phyloP scores from a whole-genome alignment of 495 filamentous ascomycete species.

The Penicillium steckii region DNA sequence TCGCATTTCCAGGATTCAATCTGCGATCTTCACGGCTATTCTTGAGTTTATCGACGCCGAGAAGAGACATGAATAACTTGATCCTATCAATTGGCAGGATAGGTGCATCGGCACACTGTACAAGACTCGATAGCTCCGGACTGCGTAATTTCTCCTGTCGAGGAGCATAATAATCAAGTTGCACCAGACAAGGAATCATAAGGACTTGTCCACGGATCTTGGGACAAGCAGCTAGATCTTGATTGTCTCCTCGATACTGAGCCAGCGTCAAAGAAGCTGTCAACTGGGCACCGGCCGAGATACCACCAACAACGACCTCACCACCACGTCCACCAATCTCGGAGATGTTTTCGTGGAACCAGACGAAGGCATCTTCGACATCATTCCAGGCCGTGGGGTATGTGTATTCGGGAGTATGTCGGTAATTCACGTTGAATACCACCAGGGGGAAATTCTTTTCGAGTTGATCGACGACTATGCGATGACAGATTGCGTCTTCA shows the following conservation, averaged over 20 bases:
- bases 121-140: slow-evolving; percentile 33
- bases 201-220: slow-evolving; percentile 43
- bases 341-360: slow-evolving; percentile 37
- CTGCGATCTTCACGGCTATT: slow-evolving; percentile 27
- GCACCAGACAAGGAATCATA: slow-evolving; percentile 40
- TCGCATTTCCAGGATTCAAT: slow-evolving; percentile 42
- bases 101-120: slow-evolving; percentile 41
- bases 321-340: slow-evolving; percentile 33
- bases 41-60: slow-evolving; percentile 15
- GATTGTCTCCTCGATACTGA: slow-evolving; percentile 23
- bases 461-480: slow-evolving; percentile 30
- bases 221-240: slow-evolving; percentile 22
- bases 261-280: slow-evolving; percentile 40
- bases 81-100: slow-evolving; percentile 32
- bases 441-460: slow-evolving; percentile 20
- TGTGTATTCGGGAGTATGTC: slow-evolving; percentile 43
- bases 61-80: slow-evolving; percentile 30
- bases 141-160: slow-evolving; percentile 33
- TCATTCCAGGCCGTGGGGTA: slow-evolving; percentile 48
- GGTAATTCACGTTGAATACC: slow-evolving; percentile 48
- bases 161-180: slow-evolving; percentile 30
- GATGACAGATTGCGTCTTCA: slow-evolving; percentile 47
- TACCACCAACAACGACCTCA: slow-evolving; percentile 44
- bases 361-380: slow-evolving; percentile 46
- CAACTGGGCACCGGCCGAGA: slow-evolving; percentile 46